These are phyloP conservation scores for Plantago elongata DNA, from an alignment of 257 asterid species.

Conservation along the genomic window DNA sequence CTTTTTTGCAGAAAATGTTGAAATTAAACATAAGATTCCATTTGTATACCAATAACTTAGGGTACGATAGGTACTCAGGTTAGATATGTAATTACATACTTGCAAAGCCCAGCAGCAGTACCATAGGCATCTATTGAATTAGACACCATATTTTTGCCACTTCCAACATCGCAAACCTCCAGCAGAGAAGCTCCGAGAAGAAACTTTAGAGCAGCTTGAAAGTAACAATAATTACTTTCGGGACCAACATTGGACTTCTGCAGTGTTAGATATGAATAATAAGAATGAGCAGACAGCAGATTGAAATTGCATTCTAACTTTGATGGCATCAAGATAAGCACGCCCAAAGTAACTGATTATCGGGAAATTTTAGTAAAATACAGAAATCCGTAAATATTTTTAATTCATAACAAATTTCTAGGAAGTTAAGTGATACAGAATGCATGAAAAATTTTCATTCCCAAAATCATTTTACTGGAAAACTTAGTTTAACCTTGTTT, in stretches of 20 bases:
- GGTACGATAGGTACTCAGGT: slow-evolving; percentile 3
- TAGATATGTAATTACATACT: slow-evolving; percentile 42
- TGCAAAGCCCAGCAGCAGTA: slow-evolving; percentile 71
- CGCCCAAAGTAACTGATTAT: no score
- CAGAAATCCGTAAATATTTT: no score
- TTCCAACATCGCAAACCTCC: slow-evolving; percentile 52
- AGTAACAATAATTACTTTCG: slow-evolving; percentile 69
- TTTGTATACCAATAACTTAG: no score
- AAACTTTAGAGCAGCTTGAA: slow-evolving; percentile 76
- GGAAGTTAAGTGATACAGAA: no score
- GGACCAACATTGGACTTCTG: slow-evolving; percentile 72
- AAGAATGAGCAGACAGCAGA: slow-evolving; percentile 15
- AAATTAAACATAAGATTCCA: no score
- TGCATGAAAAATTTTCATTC: no score
- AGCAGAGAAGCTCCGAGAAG: slow-evolving; percentile 82
- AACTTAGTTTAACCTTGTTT: no score
- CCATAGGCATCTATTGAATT: slow-evolving; percentile 60
- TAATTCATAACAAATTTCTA: no score
- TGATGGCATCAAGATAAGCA: slow-evolving; percentile 1
- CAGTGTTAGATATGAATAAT: slow-evolving; percentile 19
- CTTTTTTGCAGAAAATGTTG: no score
- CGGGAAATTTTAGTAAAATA: no score
- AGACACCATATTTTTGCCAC: slow-evolving; percentile 47
- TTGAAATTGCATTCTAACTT: slow-evolving; percentile 10
- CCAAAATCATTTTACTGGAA: no score